A percentile compares a stretch with the other conserved stretches of the same genome.
Evolutionary conservation across 2,329 filamentous ascomycete species (phyloP).

Genomic region (Pseudogymnoascus sp.): DNA sequence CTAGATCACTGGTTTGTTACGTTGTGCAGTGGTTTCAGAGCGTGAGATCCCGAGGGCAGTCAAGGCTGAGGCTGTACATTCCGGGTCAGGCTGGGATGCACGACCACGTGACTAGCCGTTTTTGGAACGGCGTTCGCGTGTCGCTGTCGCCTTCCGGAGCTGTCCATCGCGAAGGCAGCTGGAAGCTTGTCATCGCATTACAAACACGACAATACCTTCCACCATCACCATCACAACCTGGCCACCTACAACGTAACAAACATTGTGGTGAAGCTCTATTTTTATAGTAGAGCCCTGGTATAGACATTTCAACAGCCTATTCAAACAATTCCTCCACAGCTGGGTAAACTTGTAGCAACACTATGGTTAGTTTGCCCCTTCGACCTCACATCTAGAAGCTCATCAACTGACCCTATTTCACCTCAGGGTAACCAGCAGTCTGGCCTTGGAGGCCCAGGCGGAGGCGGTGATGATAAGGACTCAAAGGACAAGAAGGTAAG

Average conservation of each 20-base stretch:
- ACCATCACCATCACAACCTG: slow-evolving; percentile 14
- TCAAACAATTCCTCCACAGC: slow-evolving; percentile 5
- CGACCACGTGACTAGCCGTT: background rate
- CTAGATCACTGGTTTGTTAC: background rate
- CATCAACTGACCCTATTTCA: background rate
- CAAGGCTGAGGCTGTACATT: slow-evolving; percentile 2
- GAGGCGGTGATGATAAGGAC: slow-evolving; percentile 66
- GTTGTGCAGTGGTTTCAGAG: background rate
- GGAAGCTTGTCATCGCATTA: slow-evolving; percentile 14
- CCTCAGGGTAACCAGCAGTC: slow-evolving; percentile 36
- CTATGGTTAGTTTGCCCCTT: slow-evolving; percentile 8
- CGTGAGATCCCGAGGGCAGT: background rate
- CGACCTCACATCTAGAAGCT: background rate
- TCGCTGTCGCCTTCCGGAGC: slow-evolving; percentile 21
- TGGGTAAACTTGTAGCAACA: slow-evolving; percentile 1
- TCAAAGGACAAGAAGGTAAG: slow-evolving; percentile 90
- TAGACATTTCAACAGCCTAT: background rate
- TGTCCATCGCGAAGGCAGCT: slow-evolving; percentile 17
- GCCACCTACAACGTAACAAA: background rate
- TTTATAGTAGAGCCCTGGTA: background rate
- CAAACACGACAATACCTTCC: slow-evolving; percentile 15
- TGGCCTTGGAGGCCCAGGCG: slow-evolving; percentile 31
- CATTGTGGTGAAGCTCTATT: background rate
- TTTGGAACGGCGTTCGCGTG: slow-evolving; percentile 13
- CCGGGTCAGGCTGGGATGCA: slow-evolving; percentile 1